Percentiles rank a stretch among this genome's conserved stretches.
Evolutionary conservation across 768 basidiomycete genomes (phyloP).

Genomic region (Chalciporus pseudorubinellus): DNA sequence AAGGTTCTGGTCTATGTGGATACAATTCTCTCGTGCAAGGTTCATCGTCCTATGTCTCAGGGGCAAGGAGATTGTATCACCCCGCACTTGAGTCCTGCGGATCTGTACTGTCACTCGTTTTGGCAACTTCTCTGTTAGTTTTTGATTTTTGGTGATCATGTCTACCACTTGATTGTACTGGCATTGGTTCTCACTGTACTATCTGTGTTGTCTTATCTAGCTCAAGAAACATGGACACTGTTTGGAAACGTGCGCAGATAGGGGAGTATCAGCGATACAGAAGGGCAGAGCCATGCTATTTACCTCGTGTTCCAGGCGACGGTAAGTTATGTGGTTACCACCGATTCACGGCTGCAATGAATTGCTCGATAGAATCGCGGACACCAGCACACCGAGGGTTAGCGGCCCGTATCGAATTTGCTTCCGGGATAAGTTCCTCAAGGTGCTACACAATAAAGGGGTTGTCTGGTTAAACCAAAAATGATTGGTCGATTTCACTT

Average conservation of each 20-base stretch:
- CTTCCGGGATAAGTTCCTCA: conserved; percentile 55
- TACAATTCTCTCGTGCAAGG: not conserved
- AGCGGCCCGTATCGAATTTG: conserved; percentile 49
- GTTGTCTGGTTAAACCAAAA: not conserved
- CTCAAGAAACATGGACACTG: not conserved
- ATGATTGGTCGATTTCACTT: conserved; percentile 15
- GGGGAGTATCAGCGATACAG: not conserved
- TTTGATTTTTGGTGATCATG: conserved; percentile 4
- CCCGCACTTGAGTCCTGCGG: not conserved
- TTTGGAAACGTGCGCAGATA: not conserved
- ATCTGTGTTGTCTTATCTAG: not conserved
- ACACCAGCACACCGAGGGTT: conserved; percentile 54
- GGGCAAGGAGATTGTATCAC: not conserved
- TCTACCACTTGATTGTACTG: not conserved
- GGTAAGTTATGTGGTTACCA: conserved; percentile 3
- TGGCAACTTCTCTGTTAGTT: conserved; percentile 4
- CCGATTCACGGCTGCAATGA: conserved; percentile 15
- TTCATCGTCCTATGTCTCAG: conserved; percentile 7
- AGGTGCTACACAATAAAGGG: conserved; percentile 39
- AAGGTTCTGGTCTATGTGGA: conserved; percentile 40
- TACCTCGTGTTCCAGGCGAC: not conserved
- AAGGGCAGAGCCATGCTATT: not conserved
- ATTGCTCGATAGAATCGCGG: conserved; percentile 32
- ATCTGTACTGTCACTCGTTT: conserved; percentile 5
- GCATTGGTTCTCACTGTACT: not conserved